Conservation (phyloP, 352 stramenopile species). For the Globisporangium spiculum region DNA sequence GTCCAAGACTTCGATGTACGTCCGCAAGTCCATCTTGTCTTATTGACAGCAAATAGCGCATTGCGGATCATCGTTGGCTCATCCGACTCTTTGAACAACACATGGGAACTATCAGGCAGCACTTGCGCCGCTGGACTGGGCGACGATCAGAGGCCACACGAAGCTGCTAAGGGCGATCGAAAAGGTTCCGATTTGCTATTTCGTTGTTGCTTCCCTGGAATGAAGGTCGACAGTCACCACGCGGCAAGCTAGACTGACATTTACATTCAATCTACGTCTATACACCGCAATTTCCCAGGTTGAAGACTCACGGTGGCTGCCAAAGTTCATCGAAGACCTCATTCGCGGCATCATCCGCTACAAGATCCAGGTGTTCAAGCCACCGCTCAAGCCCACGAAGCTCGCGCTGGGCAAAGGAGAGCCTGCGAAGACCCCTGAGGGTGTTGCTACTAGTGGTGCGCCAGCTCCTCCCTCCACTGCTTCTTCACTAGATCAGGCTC, state of each 20-base stretch:
- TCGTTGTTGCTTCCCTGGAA: background rate
- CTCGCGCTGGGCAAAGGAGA: slow-evolving; percentile 7
- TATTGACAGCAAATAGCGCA: background rate
- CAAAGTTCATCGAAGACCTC: slow-evolving; percentile 71
- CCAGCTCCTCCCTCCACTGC: background rate
- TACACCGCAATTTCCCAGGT: slow-evolving; percentile 22
- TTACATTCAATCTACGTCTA: background rate
- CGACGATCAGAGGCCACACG: slow-evolving; percentile 40
- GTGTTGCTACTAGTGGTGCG: background rate
- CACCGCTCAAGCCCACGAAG: slow-evolving; percentile 27
- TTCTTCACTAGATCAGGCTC: background rate
- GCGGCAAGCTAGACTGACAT: no score
- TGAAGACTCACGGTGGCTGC: slow-evolving; percentile 60
- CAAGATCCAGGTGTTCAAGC: slow-evolving; percentile 75
- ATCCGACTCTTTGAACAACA: background rate
- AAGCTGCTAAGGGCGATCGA: slow-evolving; percentile 49
- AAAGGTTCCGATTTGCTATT: slow-evolving; percentile 26
- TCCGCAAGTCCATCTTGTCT: background rate
- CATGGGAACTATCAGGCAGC: slow-evolving; percentile 17
- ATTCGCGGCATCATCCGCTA: slow-evolving; percentile 66
- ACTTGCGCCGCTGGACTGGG: slow-evolving; percentile 60
- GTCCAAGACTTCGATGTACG: slow-evolving; percentile 65
- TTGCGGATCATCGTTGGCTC: no score
- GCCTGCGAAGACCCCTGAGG: slow-evolving; percentile 4
- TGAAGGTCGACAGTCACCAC: background rate